Percentiles rank a stretch among this genome's conserved stretches.
phyloP scores from a whole-genome alignment of 2,329 filamentous ascomycete species.

The Proliferodiscus dingleyae region DNA sequence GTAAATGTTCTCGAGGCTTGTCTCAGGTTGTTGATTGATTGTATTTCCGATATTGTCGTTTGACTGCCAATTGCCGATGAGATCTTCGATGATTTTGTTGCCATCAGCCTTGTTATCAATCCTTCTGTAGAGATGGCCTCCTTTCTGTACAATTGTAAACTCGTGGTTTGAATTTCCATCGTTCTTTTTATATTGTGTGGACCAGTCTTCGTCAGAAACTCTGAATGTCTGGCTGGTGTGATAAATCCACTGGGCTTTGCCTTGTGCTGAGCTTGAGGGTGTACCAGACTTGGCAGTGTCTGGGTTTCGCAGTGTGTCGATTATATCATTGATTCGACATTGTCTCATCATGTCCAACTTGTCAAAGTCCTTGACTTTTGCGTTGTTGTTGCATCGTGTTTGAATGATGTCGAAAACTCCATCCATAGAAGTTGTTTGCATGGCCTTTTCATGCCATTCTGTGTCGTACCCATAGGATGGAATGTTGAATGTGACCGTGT shows the following conservation, averaged over 20 bases:
- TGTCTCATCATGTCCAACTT: not conserved
- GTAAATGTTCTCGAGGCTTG: slow-evolving; percentile 2
- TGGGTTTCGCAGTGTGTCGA: not conserved
- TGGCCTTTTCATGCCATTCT: not conserved
- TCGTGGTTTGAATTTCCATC: too few species aligned
- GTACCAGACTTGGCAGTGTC: not conserved
- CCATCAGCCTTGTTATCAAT: too few species aligned
- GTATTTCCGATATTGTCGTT: not conserved
- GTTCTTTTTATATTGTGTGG: too few species aligned
- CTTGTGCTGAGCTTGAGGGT: too few species aligned
- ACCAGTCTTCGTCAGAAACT: too few species aligned
- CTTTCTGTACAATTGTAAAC: too few species aligned
- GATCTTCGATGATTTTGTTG: not conserved
- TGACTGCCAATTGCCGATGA: not conserved
- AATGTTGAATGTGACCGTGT: not conserved
- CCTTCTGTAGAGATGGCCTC: too few species aligned
- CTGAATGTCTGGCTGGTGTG: too few species aligned
- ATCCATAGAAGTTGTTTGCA: not conserved
- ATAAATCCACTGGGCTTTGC: too few species aligned
- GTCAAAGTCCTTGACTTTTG: not conserved
- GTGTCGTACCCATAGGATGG: not conserved
- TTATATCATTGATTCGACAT: not conserved
- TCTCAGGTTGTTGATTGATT: slow-evolving; percentile 1
- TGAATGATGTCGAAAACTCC: not conserved
- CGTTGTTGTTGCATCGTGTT: not conserved